Evolutionary conservation across 75 land plant genomes (phyloP).

Genomic region (Chamaecyparis obtusa): DNA sequence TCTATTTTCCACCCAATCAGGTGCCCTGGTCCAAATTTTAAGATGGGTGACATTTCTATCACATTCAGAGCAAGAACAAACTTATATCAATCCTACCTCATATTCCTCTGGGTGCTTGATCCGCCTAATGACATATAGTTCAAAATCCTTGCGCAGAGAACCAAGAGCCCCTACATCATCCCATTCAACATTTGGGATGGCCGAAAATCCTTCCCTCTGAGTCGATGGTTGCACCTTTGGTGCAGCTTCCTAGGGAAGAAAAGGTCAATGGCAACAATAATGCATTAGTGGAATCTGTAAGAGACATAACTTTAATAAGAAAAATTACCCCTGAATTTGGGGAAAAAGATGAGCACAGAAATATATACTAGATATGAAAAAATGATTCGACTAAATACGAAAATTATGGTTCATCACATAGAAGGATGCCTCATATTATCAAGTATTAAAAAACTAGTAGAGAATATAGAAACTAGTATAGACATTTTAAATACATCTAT

Average conservation of each 20-base stretch:
- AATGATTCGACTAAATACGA: not conserved
- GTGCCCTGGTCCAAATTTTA: not conserved
- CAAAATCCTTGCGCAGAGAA: slow-evolving; percentile 61
- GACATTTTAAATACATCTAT: too few relatives aligned
- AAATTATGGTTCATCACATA: not conserved
- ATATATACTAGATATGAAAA: not conserved
- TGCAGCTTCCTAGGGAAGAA: slow-evolving; percentile 57
- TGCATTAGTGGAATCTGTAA: not conserved
- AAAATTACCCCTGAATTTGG: not conserved
- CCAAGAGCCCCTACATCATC: slow-evolving; percentile 94
- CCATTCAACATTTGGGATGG: slow-evolving; percentile 86
- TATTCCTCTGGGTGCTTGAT: slow-evolving; percentile 82
- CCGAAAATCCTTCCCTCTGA: slow-evolving; percentile 87
- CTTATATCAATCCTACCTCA: slow-evolving; percentile 49
- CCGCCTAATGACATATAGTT: slow-evolving; percentile 61
- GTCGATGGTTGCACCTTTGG: slow-evolving; percentile 68
- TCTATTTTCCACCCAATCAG: not conserved
- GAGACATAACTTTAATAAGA: not conserved
- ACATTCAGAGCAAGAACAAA: not conserved
- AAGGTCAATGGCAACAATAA: not conserved
- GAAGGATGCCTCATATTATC: not conserved
- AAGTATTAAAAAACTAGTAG: not conserved
- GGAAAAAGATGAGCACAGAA: not conserved
- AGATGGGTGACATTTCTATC: not conserved
- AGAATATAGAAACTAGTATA: not conserved